phyloP scores from a whole-genome alignment of 768 basidiomycete species.

The Tricholoma bakamatsutake region DNA sequence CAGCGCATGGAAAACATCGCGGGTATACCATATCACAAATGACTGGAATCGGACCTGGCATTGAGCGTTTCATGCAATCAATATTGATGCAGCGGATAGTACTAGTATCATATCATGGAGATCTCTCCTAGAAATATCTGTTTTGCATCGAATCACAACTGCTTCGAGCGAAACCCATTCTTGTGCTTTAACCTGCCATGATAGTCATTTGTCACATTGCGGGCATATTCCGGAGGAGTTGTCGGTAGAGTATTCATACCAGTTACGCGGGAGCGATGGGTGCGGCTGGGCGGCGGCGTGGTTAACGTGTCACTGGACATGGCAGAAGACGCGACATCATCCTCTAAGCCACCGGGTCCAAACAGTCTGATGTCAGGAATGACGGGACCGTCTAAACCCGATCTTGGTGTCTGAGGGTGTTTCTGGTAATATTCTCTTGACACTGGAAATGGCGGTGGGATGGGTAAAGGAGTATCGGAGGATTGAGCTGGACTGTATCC shows the following conservation, averaged over 20 bases:
- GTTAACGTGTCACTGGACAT: slow-evolving; percentile 12
- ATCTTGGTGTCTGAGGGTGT: background rate
- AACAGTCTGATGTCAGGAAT: slow-evolving; percentile 3
- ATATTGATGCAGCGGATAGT: too few relatives aligned
- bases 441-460: slow-evolving; percentile 2
- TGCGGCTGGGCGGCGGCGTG: slow-evolving; percentile 2
- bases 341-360: slow-evolving; percentile 3
- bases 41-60: too few relatives aligned
- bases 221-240: background rate
- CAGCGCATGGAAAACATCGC: too few relatives aligned
- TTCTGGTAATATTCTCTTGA: slow-evolving; percentile 10
- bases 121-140: too few relatives aligned
- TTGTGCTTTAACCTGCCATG: background rate
- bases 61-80: too few relatives aligned
- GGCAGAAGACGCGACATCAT: slow-evolving; percentile 9
- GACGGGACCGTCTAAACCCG: slow-evolving; percentile 2
- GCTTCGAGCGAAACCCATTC: background rate
- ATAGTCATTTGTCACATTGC: background rate
- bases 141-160: background rate
- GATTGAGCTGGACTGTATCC: background rate
- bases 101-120: too few relatives aligned
- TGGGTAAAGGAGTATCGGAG: slow-evolving; percentile 3
- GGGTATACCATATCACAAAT: too few relatives aligned
- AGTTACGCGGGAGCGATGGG: background rate
- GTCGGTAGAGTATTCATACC: background rate